phyloP scores from a whole-genome alignment of 2,329 filamentous ascomycete genomes.

The Trichophyton verrucosum region DNA sequence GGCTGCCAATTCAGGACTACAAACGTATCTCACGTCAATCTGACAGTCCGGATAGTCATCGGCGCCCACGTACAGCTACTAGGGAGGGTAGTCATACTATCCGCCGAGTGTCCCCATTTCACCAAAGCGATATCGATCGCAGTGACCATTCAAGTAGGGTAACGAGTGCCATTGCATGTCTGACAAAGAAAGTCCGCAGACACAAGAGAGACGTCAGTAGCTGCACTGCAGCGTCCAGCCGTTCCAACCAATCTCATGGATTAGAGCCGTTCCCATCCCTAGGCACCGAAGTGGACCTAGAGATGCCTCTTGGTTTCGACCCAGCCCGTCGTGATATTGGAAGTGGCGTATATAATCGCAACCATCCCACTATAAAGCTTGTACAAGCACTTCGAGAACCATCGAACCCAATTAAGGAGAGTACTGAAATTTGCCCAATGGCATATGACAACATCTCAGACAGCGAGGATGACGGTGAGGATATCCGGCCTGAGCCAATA shows the following conservation, averaged over 20 bases:
- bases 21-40: not conserved
- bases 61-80: not conserved
- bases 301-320: not conserved
- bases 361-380: not conserved
- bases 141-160: not conserved
- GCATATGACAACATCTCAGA: not conserved
- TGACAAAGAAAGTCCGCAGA: not conserved
- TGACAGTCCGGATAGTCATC: not conserved
- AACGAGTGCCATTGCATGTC: not conserved
- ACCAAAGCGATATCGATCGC: not conserved
- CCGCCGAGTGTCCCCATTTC: not conserved
- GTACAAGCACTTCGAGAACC: not conserved
- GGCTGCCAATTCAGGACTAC: not conserved
- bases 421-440: not conserved
- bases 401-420: too few species aligned
- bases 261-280: not conserved
- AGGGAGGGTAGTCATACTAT: not conserved
- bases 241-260: not conserved
- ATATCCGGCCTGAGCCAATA: not conserved
- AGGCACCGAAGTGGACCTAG: not conserved
- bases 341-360: not conserved
- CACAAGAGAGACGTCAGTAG: not conserved
- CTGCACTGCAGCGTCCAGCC: not conserved
- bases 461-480: not conserved
- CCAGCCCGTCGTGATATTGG: not conserved